Evolutionary conservation across 2,329 filamentous ascomycete genomes (phyloP), one percentile per base, ranked within the genome.

Genomic region (Penicillium thymicola): DNA sequence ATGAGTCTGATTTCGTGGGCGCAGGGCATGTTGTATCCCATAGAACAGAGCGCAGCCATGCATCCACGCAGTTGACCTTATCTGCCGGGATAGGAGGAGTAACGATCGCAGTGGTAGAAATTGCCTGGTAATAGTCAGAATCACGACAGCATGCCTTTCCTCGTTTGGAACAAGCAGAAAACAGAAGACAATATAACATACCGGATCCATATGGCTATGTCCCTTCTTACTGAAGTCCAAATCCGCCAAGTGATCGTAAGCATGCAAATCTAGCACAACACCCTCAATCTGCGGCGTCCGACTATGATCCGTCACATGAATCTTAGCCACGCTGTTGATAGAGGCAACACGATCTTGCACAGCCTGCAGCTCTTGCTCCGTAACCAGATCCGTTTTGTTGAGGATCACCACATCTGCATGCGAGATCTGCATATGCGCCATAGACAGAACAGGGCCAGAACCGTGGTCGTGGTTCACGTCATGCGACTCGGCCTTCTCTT

Each of bases 331-430:
- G 0, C 89, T 89, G 70, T 99, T 99, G 72, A 99, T 97, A 5
- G 90, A 88, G 53, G 82, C 78, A 51, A 97, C 86, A 44, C 94
- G 84, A 16, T 83, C 80, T 60, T 81, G 82, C 8, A 97, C 89
- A 0, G 70, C 75, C n/a, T 84, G 75, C 1, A 97, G 81, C 66
- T 96, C 86, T 7, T 82, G 76, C 1, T 82, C 72, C 6, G 82
- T 84, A 4, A 97, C 92, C 4, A 97, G 80, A 70, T 99, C 94
- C 3, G 87, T 82, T 74, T 99, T 99, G 77, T 99, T 99, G 65
- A 99, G 85, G 38, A 99, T 85, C 43, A 99, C 84, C 9, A 97
- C 91, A 75, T 99, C 94, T 7, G 94, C 94, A 68, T 99, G 93
- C 1, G 92, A 97, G 58, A 99, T 96, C 69, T 99, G 94, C 46